Evolutionary conservation across 1,284 basidiomycete species (phyloP).

Genomic region (Ustanciosporium gigantosporum): DNA sequence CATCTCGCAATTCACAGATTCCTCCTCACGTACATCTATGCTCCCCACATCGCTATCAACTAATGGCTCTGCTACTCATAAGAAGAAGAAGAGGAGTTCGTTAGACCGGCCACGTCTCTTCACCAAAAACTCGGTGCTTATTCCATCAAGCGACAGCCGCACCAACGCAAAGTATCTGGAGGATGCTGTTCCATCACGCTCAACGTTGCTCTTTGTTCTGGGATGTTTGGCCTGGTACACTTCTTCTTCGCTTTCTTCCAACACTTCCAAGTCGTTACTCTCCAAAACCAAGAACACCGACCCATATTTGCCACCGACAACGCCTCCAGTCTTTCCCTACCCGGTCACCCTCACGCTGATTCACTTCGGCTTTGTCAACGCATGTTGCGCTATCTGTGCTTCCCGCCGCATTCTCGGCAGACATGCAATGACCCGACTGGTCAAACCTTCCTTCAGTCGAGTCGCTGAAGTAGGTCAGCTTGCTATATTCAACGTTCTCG

Average conservation of each 20-base stretch:
- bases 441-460: conserved; percentile 72
- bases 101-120: no score
- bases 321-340: conserved; percentile 73
- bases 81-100: no score
- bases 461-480: conserved; percentile 81
- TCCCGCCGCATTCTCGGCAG: conserved; percentile 31
- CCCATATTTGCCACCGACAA: neutral
- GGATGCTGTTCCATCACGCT: conserved; percentile 23
- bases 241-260: conserved; percentile 82
- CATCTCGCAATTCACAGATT: no score
- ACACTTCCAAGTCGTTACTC: conserved; percentile 85
- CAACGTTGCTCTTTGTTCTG: conserved; percentile 34
- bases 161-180: no score
- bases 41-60: no score
- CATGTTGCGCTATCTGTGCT: conserved; percentile 72
- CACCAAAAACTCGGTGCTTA: no score
- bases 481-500: conserved; percentile 88
- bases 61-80: no score
- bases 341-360: conserved; percentile 92
- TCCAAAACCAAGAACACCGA: conserved; percentile 11
- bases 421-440: conserved; percentile 48
- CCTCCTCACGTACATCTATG: no score
- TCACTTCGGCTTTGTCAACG: conserved; percentile 91
- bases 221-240: conserved; percentile 59
- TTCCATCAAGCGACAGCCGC: no score